A percentile compares a stretch with the other conserved stretches of the same genome.
phyloP scores from a whole-genome alignment of 805 yeast species.

The Metschnikowia reukaufii region DNA sequence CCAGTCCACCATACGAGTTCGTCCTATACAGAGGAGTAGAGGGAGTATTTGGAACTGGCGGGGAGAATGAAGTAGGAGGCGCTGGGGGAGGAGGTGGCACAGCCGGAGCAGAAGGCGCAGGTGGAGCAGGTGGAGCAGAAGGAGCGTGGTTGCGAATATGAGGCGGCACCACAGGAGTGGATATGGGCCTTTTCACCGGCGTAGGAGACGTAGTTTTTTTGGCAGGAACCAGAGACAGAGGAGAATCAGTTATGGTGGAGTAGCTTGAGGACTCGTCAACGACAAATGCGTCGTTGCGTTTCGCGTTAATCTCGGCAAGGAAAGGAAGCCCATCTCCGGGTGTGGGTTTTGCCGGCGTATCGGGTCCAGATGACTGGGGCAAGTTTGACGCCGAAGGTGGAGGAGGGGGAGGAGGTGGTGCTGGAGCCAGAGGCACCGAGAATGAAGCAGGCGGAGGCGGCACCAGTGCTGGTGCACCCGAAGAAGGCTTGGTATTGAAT shows the following conservation, averaged over 20 bases:
- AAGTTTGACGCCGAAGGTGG: slow-evolving; percentile 22
- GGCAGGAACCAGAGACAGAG: too few species aligned
- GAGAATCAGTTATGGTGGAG: slow-evolving; percentile 9
- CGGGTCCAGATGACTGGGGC: slow-evolving; percentile 14
- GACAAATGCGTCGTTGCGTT: slow-evolving; percentile 47
- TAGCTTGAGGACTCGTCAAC: slow-evolving; percentile 32
- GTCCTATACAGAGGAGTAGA: slow-evolving; percentile 2
- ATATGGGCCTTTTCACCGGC: slow-evolving; percentile 2
- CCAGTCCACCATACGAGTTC: slow-evolving; percentile 7
- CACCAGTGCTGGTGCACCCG: too few species aligned
- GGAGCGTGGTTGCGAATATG: slow-evolving; percentile 44
- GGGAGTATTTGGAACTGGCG: slow-evolving; percentile 21
- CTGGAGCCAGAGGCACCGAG: slow-evolving; percentile 11
- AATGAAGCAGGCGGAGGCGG: slow-evolving; percentile 21
- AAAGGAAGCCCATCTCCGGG: slow-evolving; percentile 46
- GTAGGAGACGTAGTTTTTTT: slow-evolving; percentile 20
- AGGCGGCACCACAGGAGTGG: slow-evolving; percentile 35
- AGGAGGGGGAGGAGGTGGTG: slow-evolving; percentile 19
- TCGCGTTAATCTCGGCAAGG: slow-evolving; percentile 49
- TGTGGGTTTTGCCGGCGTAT: slow-evolving; percentile 23
- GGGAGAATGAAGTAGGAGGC: slow-evolving; percentile 16
- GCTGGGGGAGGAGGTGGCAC: slow-evolving; percentile 23
- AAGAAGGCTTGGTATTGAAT: slow-evolving; percentile 14
- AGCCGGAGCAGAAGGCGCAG: slow-evolving; percentile 22
- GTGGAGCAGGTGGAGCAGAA: slow-evolving; percentile 25